A percentile compares a stretch with the other conserved stretches of the same genome.
Conservation (phyloP, 2,329 filamentous ascomycete species). For the Gyromitra esculenta region DNA sequence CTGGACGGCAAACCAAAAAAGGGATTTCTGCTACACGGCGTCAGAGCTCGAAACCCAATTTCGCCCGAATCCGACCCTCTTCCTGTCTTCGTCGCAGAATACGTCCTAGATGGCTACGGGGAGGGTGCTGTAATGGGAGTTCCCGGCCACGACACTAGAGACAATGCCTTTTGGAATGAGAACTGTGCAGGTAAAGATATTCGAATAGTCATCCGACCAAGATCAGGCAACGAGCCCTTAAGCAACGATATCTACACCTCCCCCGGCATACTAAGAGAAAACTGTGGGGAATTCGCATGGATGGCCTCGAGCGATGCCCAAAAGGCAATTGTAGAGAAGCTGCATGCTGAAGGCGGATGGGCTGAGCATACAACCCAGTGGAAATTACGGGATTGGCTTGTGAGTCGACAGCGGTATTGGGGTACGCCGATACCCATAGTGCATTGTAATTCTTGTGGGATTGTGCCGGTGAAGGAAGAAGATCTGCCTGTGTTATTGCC, state of each 20-base stretch:
- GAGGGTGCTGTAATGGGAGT: slow-evolving; percentile 93
- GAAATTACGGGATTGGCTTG: slow-evolving; percentile 87
- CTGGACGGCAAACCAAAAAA: slow-evolving; percentile 64
- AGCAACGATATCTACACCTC: slow-evolving; percentile 64
- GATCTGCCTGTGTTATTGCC: slow-evolving; percentile 82
- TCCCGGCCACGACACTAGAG: slow-evolving; percentile 81
- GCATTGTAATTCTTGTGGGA: slow-evolving; percentile 79
- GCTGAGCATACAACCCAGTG: slow-evolving; percentile 71
- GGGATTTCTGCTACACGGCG: slow-evolving; percentile 73
- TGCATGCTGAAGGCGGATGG: slow-evolving; percentile 65
- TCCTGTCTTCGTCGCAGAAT: slow-evolving; percentile 83
- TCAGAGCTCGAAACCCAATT: slow-evolving; percentile 74
- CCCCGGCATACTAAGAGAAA: slow-evolving; percentile 73
- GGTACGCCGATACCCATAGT: slow-evolving; percentile 89
- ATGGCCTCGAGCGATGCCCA: slow-evolving; percentile 70
- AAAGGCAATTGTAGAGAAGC: slow-evolving; percentile 56
- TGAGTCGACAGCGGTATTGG: slow-evolving; percentile 94
- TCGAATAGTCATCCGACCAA: slow-evolving; percentile 67
- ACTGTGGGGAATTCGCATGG: slow-evolving; percentile 73
- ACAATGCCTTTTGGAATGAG: slow-evolving; percentile 80
- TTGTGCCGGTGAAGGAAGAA: slow-evolving; percentile 78
- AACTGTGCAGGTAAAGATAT: slow-evolving; percentile 71
- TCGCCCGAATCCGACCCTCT: slow-evolving; percentile 68
- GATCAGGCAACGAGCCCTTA: slow-evolving; percentile 26
- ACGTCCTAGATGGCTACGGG: slow-evolving; percentile 85